These are phyloP conservation scores for Starmerella roubikii DNA, from an alignment of 805 yeast genomes.

Conservation along the genomic window DNA sequence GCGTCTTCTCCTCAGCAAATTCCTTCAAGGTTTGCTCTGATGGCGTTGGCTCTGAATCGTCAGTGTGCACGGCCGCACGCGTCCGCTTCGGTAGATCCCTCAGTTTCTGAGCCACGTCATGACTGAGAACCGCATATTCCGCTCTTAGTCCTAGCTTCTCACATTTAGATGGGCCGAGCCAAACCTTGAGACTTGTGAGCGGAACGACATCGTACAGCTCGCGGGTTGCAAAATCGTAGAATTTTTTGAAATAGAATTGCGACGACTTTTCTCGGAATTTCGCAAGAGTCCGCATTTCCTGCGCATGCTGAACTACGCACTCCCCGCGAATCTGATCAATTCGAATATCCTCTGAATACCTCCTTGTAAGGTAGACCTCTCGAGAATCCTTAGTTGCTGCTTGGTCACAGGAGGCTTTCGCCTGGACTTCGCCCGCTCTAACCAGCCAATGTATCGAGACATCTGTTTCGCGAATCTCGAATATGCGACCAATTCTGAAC, in stretches of 20 bases:
- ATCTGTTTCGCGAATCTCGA: conserved; percentile 23
- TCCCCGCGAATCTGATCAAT: conserved; percentile 59
- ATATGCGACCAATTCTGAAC: conserved; percentile 70
- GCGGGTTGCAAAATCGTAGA: conserved; percentile 76
- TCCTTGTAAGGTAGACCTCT: conserved; percentile 69
- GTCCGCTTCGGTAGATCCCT: background rate
- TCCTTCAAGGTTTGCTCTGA: conserved; percentile 18
- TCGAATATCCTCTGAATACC: conserved; percentile 74
- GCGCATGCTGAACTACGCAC: conserved; percentile 54
- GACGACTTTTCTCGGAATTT: conserved; percentile 46
- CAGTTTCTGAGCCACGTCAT: background rate
- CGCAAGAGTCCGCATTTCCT: conserved; percentile 48
- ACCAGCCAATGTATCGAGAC: conserved; percentile 82
- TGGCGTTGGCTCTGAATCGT: background rate
- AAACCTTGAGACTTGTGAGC: conserved; percentile 1
- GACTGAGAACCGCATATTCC: conserved; percentile 57
- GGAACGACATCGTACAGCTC: conserved; percentile 67
- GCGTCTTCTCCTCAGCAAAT: conserved; percentile 4
- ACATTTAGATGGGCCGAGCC: background rate
- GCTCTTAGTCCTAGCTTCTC: conserved; percentile 32
- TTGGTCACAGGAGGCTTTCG: conserved; percentile 25
- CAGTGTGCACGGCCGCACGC: background rate
- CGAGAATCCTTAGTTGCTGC: conserved; percentile 58
- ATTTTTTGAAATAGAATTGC: conserved; percentile 68
- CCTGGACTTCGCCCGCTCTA: conserved; percentile 64